These are phyloP conservation scores for Gynostemma pentaphyllum DNA, from an alignment of 306 rosid species.

Conservation along the genomic window DNA sequence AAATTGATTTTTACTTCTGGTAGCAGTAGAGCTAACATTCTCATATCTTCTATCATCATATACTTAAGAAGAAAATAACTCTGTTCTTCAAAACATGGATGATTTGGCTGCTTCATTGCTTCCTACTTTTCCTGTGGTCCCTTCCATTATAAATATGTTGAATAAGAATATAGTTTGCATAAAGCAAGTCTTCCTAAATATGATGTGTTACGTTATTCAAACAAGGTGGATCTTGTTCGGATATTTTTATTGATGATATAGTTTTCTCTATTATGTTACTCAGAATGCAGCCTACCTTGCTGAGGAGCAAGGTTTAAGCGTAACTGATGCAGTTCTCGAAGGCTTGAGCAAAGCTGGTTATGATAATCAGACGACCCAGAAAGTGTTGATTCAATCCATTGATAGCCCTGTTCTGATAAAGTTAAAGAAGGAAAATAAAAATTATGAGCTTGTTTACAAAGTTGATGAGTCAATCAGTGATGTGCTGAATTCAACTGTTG, in stretches of 20 bases:
- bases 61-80: background rate
- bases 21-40: background rate
- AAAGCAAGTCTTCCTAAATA: background rate
- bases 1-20: no score
- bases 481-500: constrained; percentile 26
- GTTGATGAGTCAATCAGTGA: constrained; percentile 44
- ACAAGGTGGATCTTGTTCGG: background rate
- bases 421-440: constrained; percentile 38
- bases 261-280: constrained; percentile 9
- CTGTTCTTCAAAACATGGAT: background rate
- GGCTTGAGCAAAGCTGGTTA: constrained; percentile 60
- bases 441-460: constrained; percentile 55
- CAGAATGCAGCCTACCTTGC: constrained; percentile 88
- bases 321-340: constrained; percentile 38
- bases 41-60: background rate
- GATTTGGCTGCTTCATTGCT: background rate
- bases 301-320: constrained; percentile 27
- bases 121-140: background rate
- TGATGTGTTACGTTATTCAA: background rate
- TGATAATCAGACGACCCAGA: constrained; percentile 31
- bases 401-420: constrained; percentile 56
- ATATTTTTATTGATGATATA: background rate
- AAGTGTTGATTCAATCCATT: constrained; percentile 69
- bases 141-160: background rate
- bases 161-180: background rate